These are phyloP conservation scores for Penicillium soppii DNA, from an alignment of 495 filamentous ascomycete species.

Conservation along the genomic window DNA sequence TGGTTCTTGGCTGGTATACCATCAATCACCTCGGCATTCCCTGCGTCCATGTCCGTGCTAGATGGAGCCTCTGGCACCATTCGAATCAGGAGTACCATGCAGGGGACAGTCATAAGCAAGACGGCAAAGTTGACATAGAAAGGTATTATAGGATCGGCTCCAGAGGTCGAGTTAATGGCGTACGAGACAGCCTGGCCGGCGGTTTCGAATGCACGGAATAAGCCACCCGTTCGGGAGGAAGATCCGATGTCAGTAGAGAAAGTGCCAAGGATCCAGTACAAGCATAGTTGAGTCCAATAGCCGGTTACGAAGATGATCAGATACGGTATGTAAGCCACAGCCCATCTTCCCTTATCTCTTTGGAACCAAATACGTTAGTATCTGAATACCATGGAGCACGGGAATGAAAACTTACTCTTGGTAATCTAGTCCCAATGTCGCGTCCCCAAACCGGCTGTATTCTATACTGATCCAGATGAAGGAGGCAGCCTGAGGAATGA, in stretches of 20 bases:
- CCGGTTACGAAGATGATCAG: not conserved
- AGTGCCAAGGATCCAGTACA: slow-evolving; percentile 1
- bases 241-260: not conserved
- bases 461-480: not conserved
- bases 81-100: not conserved
- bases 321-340: not conserved
- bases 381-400: not conserved
- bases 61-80: not conserved
- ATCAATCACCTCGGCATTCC: not conserved
- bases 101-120: not conserved
- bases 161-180: not conserved
- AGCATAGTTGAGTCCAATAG: not conserved
- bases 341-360: not conserved
- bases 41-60: not conserved
- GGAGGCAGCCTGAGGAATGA: not conserved
- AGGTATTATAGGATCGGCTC: not conserved
- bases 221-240: not conserved
- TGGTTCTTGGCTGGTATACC: not conserved
- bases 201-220: not conserved
- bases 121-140: slow-evolving; percentile 1
- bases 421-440: not conserved
- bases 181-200: not conserved
- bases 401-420: not conserved
- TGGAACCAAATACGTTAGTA: not conserved
- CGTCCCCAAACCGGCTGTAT: not conserved